Percentiles rank a stretch among this genome's conserved stretches.
Evolutionary conservation across 192 early-diverging fungal genomes (phyloP).

Genomic region (Obelidium mucronatum): DNA sequence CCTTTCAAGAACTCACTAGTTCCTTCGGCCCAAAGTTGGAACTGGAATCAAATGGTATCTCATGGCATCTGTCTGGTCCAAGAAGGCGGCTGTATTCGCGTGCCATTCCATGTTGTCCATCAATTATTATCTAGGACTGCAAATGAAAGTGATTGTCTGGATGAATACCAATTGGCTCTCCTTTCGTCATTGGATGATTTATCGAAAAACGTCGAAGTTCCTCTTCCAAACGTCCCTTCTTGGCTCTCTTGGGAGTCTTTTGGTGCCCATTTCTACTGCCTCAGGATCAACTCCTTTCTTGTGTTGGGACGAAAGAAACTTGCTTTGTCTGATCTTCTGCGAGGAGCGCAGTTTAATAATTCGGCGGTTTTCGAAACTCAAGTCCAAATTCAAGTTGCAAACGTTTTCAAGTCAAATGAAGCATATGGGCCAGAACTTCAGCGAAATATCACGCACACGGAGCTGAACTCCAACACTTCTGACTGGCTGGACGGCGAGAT

Average conservation of each 20-base stretch:
- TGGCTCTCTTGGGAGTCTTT: conserved; percentile 37
- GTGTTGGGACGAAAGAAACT: conserved; percentile 10
- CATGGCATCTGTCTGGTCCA: conserved; percentile 20
- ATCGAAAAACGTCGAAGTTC: conserved; percentile 5
- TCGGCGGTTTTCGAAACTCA: neutral
- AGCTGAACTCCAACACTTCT: neutral
- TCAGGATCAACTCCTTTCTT: conserved; percentile 37
- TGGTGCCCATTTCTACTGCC: conserved; percentile 36
- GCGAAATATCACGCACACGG: conserved; percentile 12
- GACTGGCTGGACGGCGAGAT: conserved; percentile 22
- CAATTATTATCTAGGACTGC: conserved; percentile 20
- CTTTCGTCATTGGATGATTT: conserved; percentile 20
- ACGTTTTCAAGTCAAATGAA: conserved; percentile 29
- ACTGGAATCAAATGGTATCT: conserved; percentile 33
- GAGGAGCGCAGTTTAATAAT: conserved; percentile 4
- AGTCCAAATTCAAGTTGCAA: conserved; percentile 25
- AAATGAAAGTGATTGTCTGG: conserved; percentile 8
- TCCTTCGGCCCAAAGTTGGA: conserved; percentile 22
- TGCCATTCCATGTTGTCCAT: conserved; percentile 27
- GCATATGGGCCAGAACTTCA: conserved; percentile 27
- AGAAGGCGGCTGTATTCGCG: conserved; percentile 22
- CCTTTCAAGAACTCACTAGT: conserved; percentile 11
- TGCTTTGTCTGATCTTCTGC: conserved; percentile 14
- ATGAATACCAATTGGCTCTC: conserved; percentile 16
- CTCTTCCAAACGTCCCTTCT: conserved; percentile 10